Conservation (phyloP, 2,329 filamentous ascomycete species). For the Zymoseptoria brevis region DNA sequence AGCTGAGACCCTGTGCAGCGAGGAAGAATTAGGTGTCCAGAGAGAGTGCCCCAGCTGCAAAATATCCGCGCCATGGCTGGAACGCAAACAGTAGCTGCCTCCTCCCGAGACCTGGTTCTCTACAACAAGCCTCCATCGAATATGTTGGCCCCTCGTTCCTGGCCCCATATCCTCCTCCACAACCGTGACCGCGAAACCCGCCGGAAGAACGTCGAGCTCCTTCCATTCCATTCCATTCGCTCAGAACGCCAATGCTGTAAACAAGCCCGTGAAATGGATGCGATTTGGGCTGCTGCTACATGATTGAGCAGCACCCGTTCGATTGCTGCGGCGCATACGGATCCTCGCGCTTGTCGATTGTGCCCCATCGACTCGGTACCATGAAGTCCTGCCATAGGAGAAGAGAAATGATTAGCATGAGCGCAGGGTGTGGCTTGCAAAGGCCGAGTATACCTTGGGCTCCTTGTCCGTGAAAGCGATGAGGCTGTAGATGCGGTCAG, state of each 20-base stretch:
- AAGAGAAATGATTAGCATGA: conserved; percentile 1
- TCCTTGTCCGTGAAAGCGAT: conserved; percentile 93
- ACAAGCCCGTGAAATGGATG: conserved; percentile 12
- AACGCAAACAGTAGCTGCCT: not conserved
- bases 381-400: conserved; percentile 63
- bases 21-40: not conserved
- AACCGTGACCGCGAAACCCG: not conserved
- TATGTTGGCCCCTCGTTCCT: not conserved
- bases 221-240: conserved; percentile 10
- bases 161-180: not conserved
- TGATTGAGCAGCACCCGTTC: conserved; percentile 87
- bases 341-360: conserved; percentile 89
- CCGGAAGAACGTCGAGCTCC: not conserved
- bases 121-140: not conserved
- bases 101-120: not conserved
- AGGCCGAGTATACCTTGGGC: conserved; percentile 50
- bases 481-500: conserved; percentile 53
- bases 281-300: conserved; percentile 49
- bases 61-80: not conserved
- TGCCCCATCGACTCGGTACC: conserved; percentile 95
- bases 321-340: conserved; percentile 96
- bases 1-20: not conserved
- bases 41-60: not conserved
- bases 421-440: not conserved
- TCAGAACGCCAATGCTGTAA: conserved; percentile 20